Conservation (phyloP, 345 rosid species). For the Rhodomyrtus tomentosa region DNA sequence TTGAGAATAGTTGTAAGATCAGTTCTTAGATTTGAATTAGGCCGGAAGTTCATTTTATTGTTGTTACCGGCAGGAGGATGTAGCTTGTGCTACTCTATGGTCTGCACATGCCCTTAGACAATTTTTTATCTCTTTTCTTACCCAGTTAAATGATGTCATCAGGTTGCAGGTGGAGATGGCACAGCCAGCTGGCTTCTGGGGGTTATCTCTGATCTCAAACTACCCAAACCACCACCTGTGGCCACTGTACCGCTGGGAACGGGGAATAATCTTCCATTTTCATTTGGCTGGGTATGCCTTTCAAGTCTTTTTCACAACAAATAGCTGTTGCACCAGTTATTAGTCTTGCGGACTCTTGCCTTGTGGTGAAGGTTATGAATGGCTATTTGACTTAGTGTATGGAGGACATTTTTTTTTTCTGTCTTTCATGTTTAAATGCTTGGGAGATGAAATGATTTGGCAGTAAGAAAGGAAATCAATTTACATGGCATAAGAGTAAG, state of each 20-base stretch:
- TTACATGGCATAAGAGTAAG: background rate
- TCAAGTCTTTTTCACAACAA: background rate
- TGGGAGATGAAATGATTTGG: background rate
- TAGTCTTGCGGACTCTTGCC: background rate
- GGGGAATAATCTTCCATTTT: constrained; percentile 63
- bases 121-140: background rate
- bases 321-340: background rate
- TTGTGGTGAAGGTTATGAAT: background rate
- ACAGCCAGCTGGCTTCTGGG: constrained; percentile 77
- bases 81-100: background rate
- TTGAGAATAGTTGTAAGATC: constrained; percentile 57
- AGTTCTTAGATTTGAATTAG: background rate
- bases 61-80: background rate
- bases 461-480: background rate
- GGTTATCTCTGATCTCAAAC: constrained; percentile 60
- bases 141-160: background rate
- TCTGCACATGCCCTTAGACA: background rate
- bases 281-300: constrained; percentile 65
- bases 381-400: background rate
- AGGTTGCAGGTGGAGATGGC: constrained; percentile 85
- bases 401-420: background rate
- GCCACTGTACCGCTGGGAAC: constrained; percentile 72
- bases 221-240: constrained; percentile 52
- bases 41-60: background rate
- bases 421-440: background rate